phyloP scores from a whole-genome alignment of 106 monocot species.

The Amphibolis antarctica region DNA sequence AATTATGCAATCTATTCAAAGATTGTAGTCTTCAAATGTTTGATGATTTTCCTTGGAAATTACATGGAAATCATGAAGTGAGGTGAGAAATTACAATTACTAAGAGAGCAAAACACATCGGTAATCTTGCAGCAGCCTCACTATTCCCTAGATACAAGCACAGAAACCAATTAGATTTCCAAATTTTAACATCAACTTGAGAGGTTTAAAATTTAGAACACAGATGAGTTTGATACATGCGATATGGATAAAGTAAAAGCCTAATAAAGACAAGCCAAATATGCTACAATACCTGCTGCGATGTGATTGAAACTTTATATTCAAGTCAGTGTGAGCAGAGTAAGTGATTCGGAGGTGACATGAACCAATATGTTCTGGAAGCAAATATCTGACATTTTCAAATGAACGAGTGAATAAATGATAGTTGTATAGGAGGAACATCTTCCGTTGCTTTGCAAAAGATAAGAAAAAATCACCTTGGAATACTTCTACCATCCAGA shows the following conservation, averaged over 20 bases:
- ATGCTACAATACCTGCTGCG: conserved; percentile 62
- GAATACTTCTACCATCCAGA: conserved; percentile 90
- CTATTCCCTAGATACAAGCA: conserved; percentile 36
- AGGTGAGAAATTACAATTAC: conserved; percentile 26
- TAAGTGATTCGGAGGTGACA: conserved; percentile 85
- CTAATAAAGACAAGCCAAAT: neutral
- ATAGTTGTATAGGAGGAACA: neutral
- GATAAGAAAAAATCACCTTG: conserved; percentile 30
- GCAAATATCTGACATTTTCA: conserved; percentile 57
- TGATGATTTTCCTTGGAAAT: neutral
- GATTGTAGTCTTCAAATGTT: neutral
- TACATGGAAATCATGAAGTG: conserved; percentile 19
- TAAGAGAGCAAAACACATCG: conserved; percentile 31
- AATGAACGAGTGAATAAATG: neutral
- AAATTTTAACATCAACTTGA: neutral
- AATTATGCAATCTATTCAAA: neutral
- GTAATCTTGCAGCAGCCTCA: conserved; percentile 28
- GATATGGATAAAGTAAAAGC: neutral
- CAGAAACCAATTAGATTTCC: conserved; percentile 19
- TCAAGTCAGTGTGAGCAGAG: conserved; percentile 97
- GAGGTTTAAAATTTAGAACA: neutral
- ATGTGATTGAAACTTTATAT: conserved; percentile 97
- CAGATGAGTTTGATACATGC: neutral
- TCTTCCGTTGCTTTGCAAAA: neutral
- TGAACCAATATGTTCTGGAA: conserved; percentile 71